Base-by-base conservation (phyloP, 2,329 filamentous ascomycete genomes). In the Domatiomyces globalis region DNA sequence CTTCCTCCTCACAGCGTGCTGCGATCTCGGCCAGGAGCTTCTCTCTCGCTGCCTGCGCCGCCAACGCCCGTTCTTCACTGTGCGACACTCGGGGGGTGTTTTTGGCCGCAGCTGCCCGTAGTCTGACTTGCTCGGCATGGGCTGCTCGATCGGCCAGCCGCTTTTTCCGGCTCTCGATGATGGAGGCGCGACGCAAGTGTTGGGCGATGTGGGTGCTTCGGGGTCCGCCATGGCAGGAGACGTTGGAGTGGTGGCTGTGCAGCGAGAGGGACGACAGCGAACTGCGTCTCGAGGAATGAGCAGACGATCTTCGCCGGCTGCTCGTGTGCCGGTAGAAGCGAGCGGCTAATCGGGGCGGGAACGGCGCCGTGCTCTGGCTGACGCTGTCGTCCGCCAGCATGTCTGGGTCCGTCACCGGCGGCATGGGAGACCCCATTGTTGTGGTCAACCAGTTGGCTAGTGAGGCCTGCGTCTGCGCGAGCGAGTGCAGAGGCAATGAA, bases 1-100 rank as follows among this genome's bases (percentile, higher is more conserved):
- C 80, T 63, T 83, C 79, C 61, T 82, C 80, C 52, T 80, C 80
- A 61, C 80, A 83, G 63, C 77, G 73, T 55, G 80, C 78, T 6
- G 79, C 75, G 9, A 83, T 80, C 58, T 82, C 78, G 2, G 79
- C 80, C 48, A 83, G 65, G 52, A 81, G 72, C 56, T 77, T 77
- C 67, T 83, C 79, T 51, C 80, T 75, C 17, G 80, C 76, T 50
- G 80, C 71, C 58, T 83, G 75, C 19, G 80, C 80, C 22, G 80
- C 80, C 60, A 81, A 62, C 7, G 79, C 78, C 54, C 77, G 69
- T 66, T 81, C 80, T 66, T 83, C 80, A 54, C 73, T 77, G 57
- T 77, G 75, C 12, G 76, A 69, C 51, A 68, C 71, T 51, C 77
- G 70, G 5, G 77, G 74, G 7, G 76, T 70, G 8, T 78, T 76